Percentiles rank a stretch among this genome's conserved stretches.
These are phyloP conservation scores for Tephrocybe rancida DNA, from an alignment of 768 basidiomycete species.

Conservation along the genomic window DNA sequence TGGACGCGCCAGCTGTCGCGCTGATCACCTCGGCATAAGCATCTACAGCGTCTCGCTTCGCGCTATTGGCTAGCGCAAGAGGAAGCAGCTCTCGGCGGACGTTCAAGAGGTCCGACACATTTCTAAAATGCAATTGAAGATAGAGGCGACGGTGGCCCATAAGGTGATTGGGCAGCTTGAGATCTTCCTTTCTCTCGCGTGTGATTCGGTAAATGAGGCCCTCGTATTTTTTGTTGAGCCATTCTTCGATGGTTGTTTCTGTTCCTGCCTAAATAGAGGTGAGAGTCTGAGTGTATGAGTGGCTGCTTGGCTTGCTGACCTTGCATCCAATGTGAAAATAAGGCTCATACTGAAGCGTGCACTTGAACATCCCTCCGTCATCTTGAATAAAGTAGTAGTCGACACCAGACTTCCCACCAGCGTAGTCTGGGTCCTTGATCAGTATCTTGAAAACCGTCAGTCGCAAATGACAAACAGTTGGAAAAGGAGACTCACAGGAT, in stretches of 20 bases:
- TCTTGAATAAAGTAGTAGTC: slow-evolving; percentile 98
- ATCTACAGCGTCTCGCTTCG: slow-evolving; percentile 93
- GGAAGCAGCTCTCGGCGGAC: slow-evolving; percentile 90
- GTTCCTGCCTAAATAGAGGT: slow-evolving; percentile 62
- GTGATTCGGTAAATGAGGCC: slow-evolving; percentile 79
- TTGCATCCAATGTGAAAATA: slow-evolving; percentile 95
- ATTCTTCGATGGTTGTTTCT: slow-evolving; percentile 92
- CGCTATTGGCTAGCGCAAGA: slow-evolving; percentile 85
- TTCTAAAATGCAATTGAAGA: slow-evolving; percentile 88
- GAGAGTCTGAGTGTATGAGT: slow-evolving; percentile 3
- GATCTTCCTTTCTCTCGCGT: slow-evolving; percentile 88
- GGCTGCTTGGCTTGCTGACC: slow-evolving; percentile 43
- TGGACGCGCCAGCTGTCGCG: slow-evolving; percentile 67
- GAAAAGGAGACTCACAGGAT: slow-evolving; percentile 63
- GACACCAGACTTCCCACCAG: slow-evolving; percentile 86
- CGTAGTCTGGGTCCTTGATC: slow-evolving; percentile 82
- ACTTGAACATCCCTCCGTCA: slow-evolving; percentile 96
- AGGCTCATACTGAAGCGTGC: slow-evolving; percentile 89
- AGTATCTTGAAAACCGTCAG: slow-evolving; percentile 58
- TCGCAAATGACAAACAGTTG: neutral
- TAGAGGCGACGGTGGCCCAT: slow-evolving; percentile 92
- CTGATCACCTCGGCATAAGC: slow-evolving; percentile 97
- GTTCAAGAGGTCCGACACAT: slow-evolving; percentile 87
- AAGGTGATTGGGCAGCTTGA: slow-evolving; percentile 94
- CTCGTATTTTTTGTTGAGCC: slow-evolving; percentile 92